Base-by-base conservation (phyloP, 2,329 filamentous ascomycete species). In the Waltergamsia citrina region DNA sequence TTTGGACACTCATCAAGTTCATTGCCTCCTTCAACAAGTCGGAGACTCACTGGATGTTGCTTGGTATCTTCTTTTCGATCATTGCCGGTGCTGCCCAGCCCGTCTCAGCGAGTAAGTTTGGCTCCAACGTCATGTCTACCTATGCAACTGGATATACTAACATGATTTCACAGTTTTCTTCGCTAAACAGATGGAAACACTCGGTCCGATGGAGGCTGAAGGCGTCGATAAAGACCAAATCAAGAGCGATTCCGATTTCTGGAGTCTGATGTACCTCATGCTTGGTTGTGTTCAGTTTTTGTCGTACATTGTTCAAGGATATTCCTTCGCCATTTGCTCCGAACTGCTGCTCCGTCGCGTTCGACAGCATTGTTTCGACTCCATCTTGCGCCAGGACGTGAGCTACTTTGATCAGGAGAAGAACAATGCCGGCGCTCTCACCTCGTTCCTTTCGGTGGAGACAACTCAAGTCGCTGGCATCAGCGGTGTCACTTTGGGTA, bases 21-120 rank as follows among this genome's bases (percentile, higher is more conserved):
- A 85, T 93, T 45, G 77, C 67, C 24, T 77, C 74, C 4, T 94
- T 94, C 65, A 95, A 95, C 60, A 70, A 56, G 34, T 56, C 68
- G 1, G 87, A 94, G 52, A 76, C 71, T 67, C 62, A 69, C 12
- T 62, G 77, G 23, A 90, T 94, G 85, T 22, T 79, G 3, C 40
- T 81, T 37, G 88, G 85, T 8, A 62, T 94, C 12, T 49, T 81
- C 52, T 86, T 81, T 52, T 78, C 81, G 17, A 68, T 81, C 49
- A 77, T 94, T 41, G 83, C 81, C 39, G 88, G 87, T 54, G 81
- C 78, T 39, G 86, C 81, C 33, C 87, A 94, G 52, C 85, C 85
- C 9, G 75, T 37, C 22, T 14, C 80, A 49, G 72, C 82, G 42
- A 20, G 30, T 32, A 17, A 21, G 30, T 32, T 16, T n/a, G n/a